These are phyloP conservation scores for Macrotyloma uniflorum DNA, from an alignment of 306 rosid genomes.

Conservation along the genomic window DNA sequence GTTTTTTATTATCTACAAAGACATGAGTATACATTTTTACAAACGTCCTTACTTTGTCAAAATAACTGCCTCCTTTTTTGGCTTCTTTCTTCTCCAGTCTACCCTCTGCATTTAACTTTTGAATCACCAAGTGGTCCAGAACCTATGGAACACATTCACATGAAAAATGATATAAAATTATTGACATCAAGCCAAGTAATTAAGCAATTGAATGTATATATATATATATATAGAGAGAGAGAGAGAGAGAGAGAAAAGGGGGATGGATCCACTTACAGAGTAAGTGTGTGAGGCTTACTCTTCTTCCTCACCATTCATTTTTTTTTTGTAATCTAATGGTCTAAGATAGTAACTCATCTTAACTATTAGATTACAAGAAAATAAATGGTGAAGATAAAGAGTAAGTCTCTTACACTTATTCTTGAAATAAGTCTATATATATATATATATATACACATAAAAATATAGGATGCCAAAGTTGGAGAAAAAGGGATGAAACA, in stretches of 20 bases:
- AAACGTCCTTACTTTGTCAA: conserved; percentile 83
- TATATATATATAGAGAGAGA: background rate
- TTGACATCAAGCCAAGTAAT: conserved; percentile 7
- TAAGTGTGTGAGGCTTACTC: too few species aligned
- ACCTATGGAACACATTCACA: conserved; percentile 63
- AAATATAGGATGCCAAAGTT: background rate
- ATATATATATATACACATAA: background rate
- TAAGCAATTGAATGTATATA: conserved; percentile 9
- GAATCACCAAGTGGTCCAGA: conserved; percentile 99
- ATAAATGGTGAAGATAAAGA: too few species aligned
- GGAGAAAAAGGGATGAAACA: background rate
- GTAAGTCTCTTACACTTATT: too few species aligned
- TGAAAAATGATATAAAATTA: conserved; percentile 31
- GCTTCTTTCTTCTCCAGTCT: conserved; percentile 96
- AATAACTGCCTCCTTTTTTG: conserved; percentile 83
- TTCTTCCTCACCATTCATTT: too few species aligned
- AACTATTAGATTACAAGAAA: too few species aligned
- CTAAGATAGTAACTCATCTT: too few species aligned
- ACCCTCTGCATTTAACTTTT: conserved; percentile 98
- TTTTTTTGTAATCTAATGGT: too few species aligned
- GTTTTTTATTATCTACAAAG: conserved; percentile 7
- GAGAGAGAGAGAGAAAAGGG: too few species aligned
- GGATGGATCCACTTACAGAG: too few species aligned
- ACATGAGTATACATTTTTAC: conserved; percentile 15
- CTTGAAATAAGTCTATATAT: too few species aligned